Evolutionary conservation across 1,284 basidiomycete genomes (phyloP).

Genomic region (Bondarzewia mesenterica): DNA sequence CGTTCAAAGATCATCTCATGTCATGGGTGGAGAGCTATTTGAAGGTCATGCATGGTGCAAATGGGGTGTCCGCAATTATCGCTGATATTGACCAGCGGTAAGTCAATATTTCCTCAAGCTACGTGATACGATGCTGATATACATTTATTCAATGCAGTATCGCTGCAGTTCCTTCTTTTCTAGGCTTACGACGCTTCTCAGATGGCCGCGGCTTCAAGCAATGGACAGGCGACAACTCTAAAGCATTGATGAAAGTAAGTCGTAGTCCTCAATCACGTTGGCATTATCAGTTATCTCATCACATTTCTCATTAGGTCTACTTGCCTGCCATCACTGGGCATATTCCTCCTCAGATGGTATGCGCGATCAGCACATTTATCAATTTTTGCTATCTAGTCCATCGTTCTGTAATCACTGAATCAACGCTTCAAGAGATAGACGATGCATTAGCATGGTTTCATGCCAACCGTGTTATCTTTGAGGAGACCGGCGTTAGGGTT

Average conservation of each 20-base stretch:
- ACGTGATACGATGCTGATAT: not conserved
- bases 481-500: slow-evolving; percentile 8
- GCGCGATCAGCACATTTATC: slow-evolving; percentile 9
- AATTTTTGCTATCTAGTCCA: slow-evolving; percentile 17
- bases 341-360: slow-evolving; percentile 13
- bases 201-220: slow-evolving; percentile 15
- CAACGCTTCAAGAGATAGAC: slow-evolving; percentile 3
- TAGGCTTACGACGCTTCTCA: slow-evolving; percentile 6
- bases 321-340: slow-evolving; percentile 13
- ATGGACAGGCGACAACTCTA: slow-evolving; percentile 17
- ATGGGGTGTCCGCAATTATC: slow-evolving; percentile 16
- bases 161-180: slow-evolving; percentile 7
- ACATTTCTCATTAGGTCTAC: slow-evolving; percentile 9
- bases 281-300: not conserved
- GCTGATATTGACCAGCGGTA: slow-evolving; percentile 18
- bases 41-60: slow-evolving; percentile 6
- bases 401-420: not conserved
- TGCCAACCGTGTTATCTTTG: slow-evolving; percentile 10
- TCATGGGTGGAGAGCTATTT: slow-evolving; percentile 27
- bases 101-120: too few relatives aligned
- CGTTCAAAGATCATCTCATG: slow-evolving; percentile 32
- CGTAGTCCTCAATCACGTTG: too few relatives aligned
- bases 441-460: slow-evolving; percentile 9
- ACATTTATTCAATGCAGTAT: slow-evolving; percentile 2
- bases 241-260: slow-evolving; percentile 14